Evolutionary conservation across 768 basidiomycete genomes (phyloP), one percentile per base, ranked within the genome.

Genomic region (Naematelia aurantialba): DNA sequence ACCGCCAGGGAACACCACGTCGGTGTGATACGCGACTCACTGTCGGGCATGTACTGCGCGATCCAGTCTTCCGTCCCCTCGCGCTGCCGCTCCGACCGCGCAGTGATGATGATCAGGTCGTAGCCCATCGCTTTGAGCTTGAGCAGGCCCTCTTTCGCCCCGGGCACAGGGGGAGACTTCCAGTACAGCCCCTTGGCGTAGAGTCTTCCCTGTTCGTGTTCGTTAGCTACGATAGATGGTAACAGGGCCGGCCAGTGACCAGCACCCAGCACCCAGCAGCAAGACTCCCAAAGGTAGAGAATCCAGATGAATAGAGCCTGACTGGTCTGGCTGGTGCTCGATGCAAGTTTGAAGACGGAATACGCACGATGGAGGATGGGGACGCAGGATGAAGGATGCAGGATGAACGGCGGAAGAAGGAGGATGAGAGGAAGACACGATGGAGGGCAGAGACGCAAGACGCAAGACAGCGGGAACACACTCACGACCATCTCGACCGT

Each of bases 61-160:
- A 86, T 76, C 88, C 89, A 90, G 44, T 80, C 78, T 81, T 84
- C 84, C 56, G 83, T 88, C 46, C 81, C 78, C 47, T 83, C 82
- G 13, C 83, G 80, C 53, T 82, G 77, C 31, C 82, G 80, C 55
- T 82, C 78, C 24, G 80, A 79, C 63, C 89, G 80, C n/a, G 89
- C 87, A 8, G 89, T 91, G 50, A 91, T 83, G 61, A 90, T 83
- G 55, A 88, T 81, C 49, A 91, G 44, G 82, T 56, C 81, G 73
- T 82, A 88, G 2, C 88, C 89, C 78, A 86, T 76, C 51, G 82
- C 79, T 53, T 81, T 81, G 14, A 91, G 79, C 22, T 80, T 75
- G 65, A 81, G 75, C 34, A 83, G 71, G 19, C 83, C 86, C 61
- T 87, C 83, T 31, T 78, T 76, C 27, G 88, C 87, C 2, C 86